phyloP scores from a whole-genome alignment of 805 yeast genomes.

The Millerago galiae region DNA sequence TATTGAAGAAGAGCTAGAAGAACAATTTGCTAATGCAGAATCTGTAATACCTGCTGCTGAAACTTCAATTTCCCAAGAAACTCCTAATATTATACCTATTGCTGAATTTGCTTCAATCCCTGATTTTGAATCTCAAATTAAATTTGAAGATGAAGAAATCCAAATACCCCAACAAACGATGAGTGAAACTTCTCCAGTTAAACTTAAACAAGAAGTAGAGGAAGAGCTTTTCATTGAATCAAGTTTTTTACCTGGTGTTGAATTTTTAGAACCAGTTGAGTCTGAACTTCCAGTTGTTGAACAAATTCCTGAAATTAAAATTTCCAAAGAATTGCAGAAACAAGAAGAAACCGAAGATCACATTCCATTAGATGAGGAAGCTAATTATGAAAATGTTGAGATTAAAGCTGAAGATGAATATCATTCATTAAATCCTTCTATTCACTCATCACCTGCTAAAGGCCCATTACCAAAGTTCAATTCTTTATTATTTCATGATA shows the following conservation, averaged over 20 bases:
- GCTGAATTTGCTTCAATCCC: neutral
- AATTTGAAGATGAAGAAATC: neutral
- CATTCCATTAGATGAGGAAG: constrained; percentile 1
- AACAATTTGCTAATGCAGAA: neutral
- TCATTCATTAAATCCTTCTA: constrained; percentile 7
- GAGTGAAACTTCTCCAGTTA: no score
- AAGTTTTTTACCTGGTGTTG: neutral
- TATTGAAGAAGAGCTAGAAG: neutral
- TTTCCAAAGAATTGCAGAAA: neutral
- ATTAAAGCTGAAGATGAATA: constrained; percentile 5
- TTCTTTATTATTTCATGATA: constrained; percentile 20
- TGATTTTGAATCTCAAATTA: neutral
- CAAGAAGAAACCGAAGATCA: neutral
- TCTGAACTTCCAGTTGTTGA: neutral
- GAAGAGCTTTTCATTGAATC: neutral
- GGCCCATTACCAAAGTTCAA: constrained; percentile 17
- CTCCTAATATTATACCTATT: neutral
- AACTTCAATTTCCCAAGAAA: neutral
- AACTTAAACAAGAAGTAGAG: no score
- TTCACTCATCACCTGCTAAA: constrained; percentile 3
- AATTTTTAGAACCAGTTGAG: neutral
- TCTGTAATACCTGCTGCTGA: neutral
- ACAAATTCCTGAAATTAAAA: neutral
- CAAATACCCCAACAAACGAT: no score
- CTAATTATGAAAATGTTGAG: constrained; percentile 1